Evolutionary conservation across 257 asterid genomes (phyloP), one percentile per base, ranked within the genome.

Genomic region (Penstemon eatonii): DNA sequence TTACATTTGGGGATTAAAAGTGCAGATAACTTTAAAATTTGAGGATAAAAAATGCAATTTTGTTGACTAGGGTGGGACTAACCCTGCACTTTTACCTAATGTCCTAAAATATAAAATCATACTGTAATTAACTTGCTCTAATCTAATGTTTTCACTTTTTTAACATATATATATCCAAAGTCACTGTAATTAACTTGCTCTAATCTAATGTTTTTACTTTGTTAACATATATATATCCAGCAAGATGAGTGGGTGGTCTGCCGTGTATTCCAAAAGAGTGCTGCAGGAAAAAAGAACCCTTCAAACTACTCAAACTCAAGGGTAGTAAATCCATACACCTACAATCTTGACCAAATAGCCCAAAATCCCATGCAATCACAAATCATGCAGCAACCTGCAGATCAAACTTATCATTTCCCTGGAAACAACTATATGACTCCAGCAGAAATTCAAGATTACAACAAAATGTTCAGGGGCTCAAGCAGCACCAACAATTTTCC

Each of bases 241-340:
- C 98, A 89, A 74, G 95, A 89, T 76, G 97, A 92, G 75, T 92
- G 98, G 98, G 97, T 92, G 45, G 97, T 92, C 3, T 89, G 98
- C 83, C 95, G 98, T 0, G 90, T 90, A 11, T 86, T 92, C 73
- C 96, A 90, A 61, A 92, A 92, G 79, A 90, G 89, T 59, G 85
- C 76, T 0, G 88, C 86, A 19, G 91, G 78, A 7, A 90, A 86
- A 60, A 91, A 85, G 56, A 86, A 83, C 78, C 86, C 87, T 7
- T 74, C 90, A 68, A 87, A 58, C 79, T 78, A 80, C 60, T 69
- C 96, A 4, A 77, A 80, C 60, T 69, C 96, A 4, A 77, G 91
- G 70, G 75, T 85, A 18, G 76, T 73, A 4, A 82, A 79, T 45
- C 86, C 88, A 9, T 81, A 68, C 78, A 12, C 80, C 55, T 87